A percentile compares a stretch with the other conserved stretches of the same genome.
These are phyloP conservation scores for Metschnikowia koreensis DNA, from an alignment of 805 yeast species.

Conservation along the genomic window DNA sequence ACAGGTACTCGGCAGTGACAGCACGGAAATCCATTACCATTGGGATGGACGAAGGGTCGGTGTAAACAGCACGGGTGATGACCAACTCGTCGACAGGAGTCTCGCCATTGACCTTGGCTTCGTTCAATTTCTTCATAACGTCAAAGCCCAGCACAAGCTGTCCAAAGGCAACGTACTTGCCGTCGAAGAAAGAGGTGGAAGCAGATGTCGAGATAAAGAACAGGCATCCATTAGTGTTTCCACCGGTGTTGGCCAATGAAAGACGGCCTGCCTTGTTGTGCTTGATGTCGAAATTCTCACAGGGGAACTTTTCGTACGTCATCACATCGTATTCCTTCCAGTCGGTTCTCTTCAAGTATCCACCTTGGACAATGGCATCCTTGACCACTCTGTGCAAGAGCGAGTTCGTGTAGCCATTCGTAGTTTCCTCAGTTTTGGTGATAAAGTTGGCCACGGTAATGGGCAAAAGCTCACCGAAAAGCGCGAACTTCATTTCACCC, in stretches of 20 bases:
- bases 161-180: constrained; percentile 28
- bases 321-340: constrained; percentile 23
- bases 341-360: constrained; percentile 23
- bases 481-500: constrained; percentile 38
- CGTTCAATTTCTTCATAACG: constrained; percentile 13
- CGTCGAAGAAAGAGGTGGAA: constrained; percentile 19
- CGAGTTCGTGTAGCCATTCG: constrained; percentile 24
- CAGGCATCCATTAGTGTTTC: constrained; percentile 25
- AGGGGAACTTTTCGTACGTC: constrained; percentile 22
- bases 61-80: constrained; percentile 5
- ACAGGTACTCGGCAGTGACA: constrained; percentile 13
- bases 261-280: constrained; percentile 33
- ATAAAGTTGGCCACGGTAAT: constrained; percentile 36
- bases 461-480: constrained; percentile 19
- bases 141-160: constrained; percentile 26
- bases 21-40: constrained; percentile 3
- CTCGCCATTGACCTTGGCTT: constrained; percentile 6
- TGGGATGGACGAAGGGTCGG: constrained; percentile 5
- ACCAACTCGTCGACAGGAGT: constrained; percentile 9
- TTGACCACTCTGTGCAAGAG: constrained; percentile 36
- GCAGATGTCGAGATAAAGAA: constrained; percentile 24
- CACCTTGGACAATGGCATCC: constrained; percentile 42
- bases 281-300: constrained; percentile 26
- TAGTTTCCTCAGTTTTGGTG: constrained; percentile 27
- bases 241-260: constrained; percentile 29